Evolutionary conservation across 805 yeast species (phyloP).

Genomic region (Candida glaebosa): DNA sequence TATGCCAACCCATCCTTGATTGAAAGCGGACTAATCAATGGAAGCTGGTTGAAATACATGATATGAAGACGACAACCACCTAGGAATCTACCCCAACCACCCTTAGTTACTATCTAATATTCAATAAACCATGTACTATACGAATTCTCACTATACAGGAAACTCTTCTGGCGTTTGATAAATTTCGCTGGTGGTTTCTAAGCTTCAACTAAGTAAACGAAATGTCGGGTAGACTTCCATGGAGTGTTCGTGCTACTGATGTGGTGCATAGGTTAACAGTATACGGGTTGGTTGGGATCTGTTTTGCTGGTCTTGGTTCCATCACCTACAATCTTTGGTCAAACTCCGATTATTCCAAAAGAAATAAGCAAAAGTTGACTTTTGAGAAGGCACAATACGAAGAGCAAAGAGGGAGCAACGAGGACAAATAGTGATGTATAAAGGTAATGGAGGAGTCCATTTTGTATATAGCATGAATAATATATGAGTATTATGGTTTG

Average conservation of each 20-base stretch:
- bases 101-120: too few relatives aligned
- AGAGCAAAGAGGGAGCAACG: conserved; percentile 18
- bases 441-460: not conserved
- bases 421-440: not conserved
- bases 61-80: conserved; percentile 16
- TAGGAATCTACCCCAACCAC: too few relatives aligned
- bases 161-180: too few relatives aligned
- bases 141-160: too few relatives aligned
- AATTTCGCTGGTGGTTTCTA: too few relatives aligned
- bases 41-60: conserved; percentile 38
- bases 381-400: conserved; percentile 32
- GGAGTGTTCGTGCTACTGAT: conserved; percentile 42
- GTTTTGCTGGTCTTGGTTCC: conserved; percentile 38
- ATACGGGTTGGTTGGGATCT: conserved; percentile 38
- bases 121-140: too few relatives aligned
- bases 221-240: conserved; percentile 31
- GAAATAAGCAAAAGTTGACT: conserved; percentile 38
- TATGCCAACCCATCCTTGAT: conserved; percentile 40
- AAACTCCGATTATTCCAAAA: conserved; percentile 41
- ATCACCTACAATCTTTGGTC: conserved; percentile 38
- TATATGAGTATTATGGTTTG: not conserved
- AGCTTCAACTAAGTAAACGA: too few relatives aligned
- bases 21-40: conserved; percentile 29
- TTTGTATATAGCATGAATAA: not conserved
- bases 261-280: conserved; percentile 41